Conservation (phyloP, 2,329 filamentous ascomycete species). For the Pseudopithomyces maydicus region DNA sequence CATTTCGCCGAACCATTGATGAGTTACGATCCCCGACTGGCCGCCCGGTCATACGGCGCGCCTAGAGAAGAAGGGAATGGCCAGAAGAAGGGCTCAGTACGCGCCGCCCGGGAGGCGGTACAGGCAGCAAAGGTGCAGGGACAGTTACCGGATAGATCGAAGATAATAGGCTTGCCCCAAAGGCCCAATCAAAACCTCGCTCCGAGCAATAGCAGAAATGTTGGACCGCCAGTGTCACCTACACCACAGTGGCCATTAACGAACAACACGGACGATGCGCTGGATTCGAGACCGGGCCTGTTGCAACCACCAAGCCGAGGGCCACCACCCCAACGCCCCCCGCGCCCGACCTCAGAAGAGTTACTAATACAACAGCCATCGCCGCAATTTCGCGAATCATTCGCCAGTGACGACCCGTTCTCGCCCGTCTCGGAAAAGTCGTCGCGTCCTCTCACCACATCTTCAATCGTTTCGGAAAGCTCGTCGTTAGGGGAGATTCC, state of each 20-base stretch:
- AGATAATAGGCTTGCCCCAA: slow-evolving; percentile 41
- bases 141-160: slow-evolving; percentile 37
- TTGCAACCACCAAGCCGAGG: slow-evolving; percentile 34
- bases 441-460: slow-evolving; percentile 44
- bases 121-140: slow-evolving; percentile 34
- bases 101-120: slow-evolving; percentile 42
- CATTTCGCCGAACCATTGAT: slow-evolving; percentile 38
- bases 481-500: slow-evolving; percentile 49
- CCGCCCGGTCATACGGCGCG: slow-evolving; percentile 37
- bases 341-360: slow-evolving; percentile 45
- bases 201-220: slow-evolving; percentile 20
- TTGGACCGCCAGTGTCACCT: slow-evolving; percentile 32
- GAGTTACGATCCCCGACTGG: slow-evolving; percentile 44
- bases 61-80: slow-evolving; percentile 27
- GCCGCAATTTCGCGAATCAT: slow-evolving; percentile 29
- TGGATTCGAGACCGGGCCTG: slow-evolving; percentile 28
- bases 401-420: slow-evolving; percentile 38
- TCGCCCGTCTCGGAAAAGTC: slow-evolving; percentile 35
- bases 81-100: slow-evolving; percentile 42
- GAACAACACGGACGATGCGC: slow-evolving; percentile 34
- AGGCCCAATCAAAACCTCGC: slow-evolving; percentile 41
- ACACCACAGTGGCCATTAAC: slow-evolving; percentile 54
- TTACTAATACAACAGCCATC: slow-evolving; percentile 37
- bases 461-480: slow-evolving; percentile 43
- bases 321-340: slow-evolving; percentile 49